A percentile compares a stretch with the other conserved stretches of the same genome.
Evolutionary conservation across 495 filamentous ascomycete genomes (phyloP).

Genomic region (Aspergillus mulundensis): DNA sequence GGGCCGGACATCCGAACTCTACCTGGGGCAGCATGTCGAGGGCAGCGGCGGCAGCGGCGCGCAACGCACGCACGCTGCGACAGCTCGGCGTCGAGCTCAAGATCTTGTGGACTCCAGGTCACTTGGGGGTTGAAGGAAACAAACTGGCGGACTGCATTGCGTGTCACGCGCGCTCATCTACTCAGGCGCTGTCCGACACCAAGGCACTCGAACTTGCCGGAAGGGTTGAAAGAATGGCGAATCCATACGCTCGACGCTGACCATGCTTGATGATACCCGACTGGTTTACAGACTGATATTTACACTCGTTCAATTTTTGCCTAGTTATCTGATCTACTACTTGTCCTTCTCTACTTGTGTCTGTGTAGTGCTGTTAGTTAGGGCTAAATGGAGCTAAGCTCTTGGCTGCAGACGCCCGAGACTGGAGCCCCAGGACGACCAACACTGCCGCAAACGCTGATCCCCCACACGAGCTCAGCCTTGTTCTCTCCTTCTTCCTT

Average conservation of each 20-base stretch:
- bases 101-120: neutral
- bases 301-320: too few species aligned
- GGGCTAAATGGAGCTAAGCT: constrained; percentile 5
- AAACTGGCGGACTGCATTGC: neutral
- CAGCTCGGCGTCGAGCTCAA: neutral
- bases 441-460: constrained; percentile 4
- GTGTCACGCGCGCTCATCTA: neutral
- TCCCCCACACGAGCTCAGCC: constrained; percentile 1
- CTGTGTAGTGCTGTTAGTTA: neutral
- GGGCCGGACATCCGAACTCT: neutral
- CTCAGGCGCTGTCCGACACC: neutral
- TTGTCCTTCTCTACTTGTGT: neutral
- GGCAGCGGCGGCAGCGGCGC: neutral
- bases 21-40: neutral
- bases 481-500: neutral
- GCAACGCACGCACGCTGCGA: neutral
- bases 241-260: neutral
- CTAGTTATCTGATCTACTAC: neutral
- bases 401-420: constrained; percentile 4
- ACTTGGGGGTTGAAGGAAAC: neutral
- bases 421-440: neutral
- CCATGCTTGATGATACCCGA: too few species aligned
- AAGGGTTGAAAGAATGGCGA: neutral
- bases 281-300: too few species aligned
- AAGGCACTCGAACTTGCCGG: neutral